Conservation (phyloP, 1,139 yeast genomes). For the Kluyveromyces sp. region DNA sequence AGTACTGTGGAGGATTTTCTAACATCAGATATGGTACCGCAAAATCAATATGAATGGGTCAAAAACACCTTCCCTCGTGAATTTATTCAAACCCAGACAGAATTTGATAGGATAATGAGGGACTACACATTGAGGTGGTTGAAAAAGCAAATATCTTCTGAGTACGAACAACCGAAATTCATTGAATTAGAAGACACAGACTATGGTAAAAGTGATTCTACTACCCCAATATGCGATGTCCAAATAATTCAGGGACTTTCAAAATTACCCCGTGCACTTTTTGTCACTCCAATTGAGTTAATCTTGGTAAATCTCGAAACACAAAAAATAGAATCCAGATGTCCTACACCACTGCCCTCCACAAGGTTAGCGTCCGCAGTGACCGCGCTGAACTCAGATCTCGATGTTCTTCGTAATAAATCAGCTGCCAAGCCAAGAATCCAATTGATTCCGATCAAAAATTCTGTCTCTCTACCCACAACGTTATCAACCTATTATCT, state of each 20-base stretch:
- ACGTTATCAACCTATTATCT: background rate
- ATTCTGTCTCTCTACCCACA: too few species aligned
- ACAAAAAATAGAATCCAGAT: background rate
- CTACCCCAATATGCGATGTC: background rate
- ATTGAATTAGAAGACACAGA: background rate
- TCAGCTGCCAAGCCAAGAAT: background rate
- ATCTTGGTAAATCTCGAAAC: background rate
- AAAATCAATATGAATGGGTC: constrained; percentile 1
- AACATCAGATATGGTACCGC: constrained; percentile 1
- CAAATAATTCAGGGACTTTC: background rate
- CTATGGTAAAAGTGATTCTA: background rate
- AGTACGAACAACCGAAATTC: background rate
- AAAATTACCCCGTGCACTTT: background rate
- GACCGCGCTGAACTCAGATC: background rate
- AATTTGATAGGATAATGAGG: constrained; percentile 5
- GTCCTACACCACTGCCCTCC: background rate
- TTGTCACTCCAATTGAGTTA: background rate
- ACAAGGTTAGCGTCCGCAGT: background rate
- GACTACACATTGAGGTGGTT: constrained; percentile 7
- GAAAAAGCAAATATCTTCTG: constrained; percentile 1
- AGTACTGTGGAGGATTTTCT: constrained; percentile 1
- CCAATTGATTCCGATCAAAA: background rate
- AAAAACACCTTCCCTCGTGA: constrained; percentile 2
- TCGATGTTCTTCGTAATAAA: background rate
- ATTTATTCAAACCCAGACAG: constrained; percentile 1